Conservation (phyloP, 495 filamentous ascomycete genomes). For the Lepidopterella palustris region DNA sequence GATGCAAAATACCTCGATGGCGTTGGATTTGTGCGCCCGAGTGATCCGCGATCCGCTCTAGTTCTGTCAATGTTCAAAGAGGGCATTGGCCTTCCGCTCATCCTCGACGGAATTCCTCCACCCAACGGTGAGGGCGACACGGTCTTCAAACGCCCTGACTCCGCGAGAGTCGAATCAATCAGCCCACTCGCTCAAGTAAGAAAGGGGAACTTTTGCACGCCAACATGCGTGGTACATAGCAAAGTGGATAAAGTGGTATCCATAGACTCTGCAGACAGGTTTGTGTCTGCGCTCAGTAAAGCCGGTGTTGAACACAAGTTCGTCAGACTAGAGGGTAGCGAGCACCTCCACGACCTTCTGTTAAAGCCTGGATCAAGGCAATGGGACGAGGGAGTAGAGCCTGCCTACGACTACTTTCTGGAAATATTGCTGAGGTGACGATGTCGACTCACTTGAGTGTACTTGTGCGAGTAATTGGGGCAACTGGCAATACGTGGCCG, state of each 20-base stretch:
- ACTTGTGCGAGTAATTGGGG: conserved; percentile 74
- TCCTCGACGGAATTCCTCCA: not conserved
- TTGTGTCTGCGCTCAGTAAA: not conserved
- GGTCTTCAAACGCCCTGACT: not conserved
- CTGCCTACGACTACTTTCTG: too few species aligned
- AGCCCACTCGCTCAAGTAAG: not conserved
- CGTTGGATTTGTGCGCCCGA: too few species aligned
- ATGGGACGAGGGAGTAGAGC: too few species aligned
- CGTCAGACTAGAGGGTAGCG: too few species aligned
- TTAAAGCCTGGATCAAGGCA: conserved; percentile 17
- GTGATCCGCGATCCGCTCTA: too few species aligned
- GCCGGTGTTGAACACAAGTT: not conserved
- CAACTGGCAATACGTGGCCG: conserved; percentile 69
- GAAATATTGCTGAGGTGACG: too few species aligned
- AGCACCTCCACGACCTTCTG: too few species aligned
- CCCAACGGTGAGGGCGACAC: too few species aligned
- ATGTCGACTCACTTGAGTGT: too few species aligned
- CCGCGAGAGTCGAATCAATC: not conserved
- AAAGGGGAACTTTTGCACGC: not conserved
- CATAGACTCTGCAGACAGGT: not conserved
- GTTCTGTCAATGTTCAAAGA: not conserved
- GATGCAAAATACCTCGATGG: too few species aligned
- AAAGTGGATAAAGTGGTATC: conserved; percentile 4
- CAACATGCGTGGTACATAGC: conserved; percentile 5
- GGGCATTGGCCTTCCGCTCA: not conserved